A percentile compares a stretch with the other conserved stretches of the same genome.
phyloP scores from a whole-genome alignment of 371 early-diverging fungal genomes.

The Amoeboaphelidium protococcarum region DNA sequence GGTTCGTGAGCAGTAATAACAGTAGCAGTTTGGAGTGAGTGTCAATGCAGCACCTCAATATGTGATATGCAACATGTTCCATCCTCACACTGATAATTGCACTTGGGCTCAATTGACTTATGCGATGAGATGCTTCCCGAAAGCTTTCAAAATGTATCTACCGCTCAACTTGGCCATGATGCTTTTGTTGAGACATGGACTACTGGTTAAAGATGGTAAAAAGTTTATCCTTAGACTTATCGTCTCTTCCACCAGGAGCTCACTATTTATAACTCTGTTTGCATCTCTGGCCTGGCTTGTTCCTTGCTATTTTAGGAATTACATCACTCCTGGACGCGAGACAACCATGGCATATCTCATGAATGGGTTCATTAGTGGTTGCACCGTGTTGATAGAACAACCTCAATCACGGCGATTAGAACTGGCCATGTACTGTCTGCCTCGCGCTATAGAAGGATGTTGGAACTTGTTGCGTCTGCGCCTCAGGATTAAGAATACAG shows the following conservation, averaged over 20 bases:
- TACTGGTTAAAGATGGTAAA: not conserved
- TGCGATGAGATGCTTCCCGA: not conserved
- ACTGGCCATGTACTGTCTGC: not conserved
- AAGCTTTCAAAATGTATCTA: not conserved
- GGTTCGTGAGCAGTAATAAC: no score
- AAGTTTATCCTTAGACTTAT: not conserved
- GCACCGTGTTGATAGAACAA: not conserved
- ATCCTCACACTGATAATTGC: not conserved
- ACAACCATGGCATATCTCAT: not conserved
- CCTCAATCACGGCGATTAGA: not conserved
- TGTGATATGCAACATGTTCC: not conserved
- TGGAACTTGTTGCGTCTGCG: not conserved
- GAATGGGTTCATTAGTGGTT: not conserved
- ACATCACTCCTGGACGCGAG: not conserved
- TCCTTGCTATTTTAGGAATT: not conserved
- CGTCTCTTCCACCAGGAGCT: not conserved
- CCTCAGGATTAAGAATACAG: not conserved
- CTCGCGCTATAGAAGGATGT: not conserved
- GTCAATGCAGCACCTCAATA: not conserved
- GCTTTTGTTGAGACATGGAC: not conserved
- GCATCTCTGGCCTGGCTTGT: not conserved
- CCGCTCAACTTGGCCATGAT: not conserved
- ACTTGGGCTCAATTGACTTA: not conserved
- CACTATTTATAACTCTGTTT: not conserved
- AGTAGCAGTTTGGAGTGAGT: no score